These are phyloP conservation scores for Herpotrichia juniperi DNA, from an alignment of 2,329 filamentous ascomycete species.

Conservation along the genomic window DNA sequence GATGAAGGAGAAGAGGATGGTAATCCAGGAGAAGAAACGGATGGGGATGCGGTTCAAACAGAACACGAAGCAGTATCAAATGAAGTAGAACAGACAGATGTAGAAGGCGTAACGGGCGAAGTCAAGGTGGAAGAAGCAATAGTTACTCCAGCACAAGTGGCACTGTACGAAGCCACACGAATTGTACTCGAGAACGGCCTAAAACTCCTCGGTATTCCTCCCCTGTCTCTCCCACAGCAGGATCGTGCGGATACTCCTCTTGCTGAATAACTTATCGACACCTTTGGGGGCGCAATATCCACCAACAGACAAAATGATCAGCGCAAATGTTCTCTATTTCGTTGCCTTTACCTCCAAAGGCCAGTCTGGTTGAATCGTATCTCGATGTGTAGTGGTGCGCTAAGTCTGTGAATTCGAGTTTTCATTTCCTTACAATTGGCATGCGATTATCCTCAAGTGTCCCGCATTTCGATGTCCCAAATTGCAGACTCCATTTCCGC, in stretches of 20 bases:
- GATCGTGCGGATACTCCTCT: conserved; percentile 35
- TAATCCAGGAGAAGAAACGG: neutral
- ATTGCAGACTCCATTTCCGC: neutral
- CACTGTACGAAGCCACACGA: conserved; percentile 33
- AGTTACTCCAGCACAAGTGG: conserved; percentile 23
- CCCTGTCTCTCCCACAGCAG: conserved; percentile 13
- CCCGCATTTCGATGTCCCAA: neutral
- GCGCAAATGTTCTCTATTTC: neutral
- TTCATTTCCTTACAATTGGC: too few species aligned
- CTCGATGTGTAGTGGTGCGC: too few species aligned
- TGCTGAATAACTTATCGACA: conserved; percentile 13
- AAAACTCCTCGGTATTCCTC: conserved; percentile 32
- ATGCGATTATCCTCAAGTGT: neutral
- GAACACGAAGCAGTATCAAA: conserved; percentile 1
- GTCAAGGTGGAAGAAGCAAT: neutral
- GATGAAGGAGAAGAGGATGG: conserved; percentile 8
- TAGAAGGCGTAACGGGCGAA: neutral
- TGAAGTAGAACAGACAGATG: neutral
- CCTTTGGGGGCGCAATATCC: too few species aligned
- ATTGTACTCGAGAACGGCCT: conserved; percentile 39
- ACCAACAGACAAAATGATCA: too few species aligned
- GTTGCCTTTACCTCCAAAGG: too few species aligned
- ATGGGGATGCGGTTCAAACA: neutral
- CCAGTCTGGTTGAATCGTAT: too few species aligned
- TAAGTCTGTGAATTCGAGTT: too few species aligned